Evolutionary conservation across 495 filamentous ascomycete species (phyloP), one percentile per base, ranked within the genome.

Genomic region (Friedmanniomyces simplex): DNA sequence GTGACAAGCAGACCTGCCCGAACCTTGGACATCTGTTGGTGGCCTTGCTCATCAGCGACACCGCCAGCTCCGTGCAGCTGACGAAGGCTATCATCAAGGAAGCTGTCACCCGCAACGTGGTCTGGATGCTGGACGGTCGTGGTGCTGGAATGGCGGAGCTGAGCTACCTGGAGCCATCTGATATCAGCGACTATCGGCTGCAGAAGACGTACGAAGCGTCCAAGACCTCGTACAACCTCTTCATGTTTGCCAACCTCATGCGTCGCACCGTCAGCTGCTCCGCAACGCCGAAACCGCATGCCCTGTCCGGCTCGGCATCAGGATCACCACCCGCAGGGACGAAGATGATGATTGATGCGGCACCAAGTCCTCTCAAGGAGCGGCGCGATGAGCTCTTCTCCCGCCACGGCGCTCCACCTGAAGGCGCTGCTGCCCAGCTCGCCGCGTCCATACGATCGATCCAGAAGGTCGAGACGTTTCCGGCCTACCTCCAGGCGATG

Each of bases 161-260:
- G 0, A 67, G 67, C 25, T 78, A 74, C 52, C 55, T 78, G 13
- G 77, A 80, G 61, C 58, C 68, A 12, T 58, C 62, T 28, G 64
- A 62, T 0, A 57, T 72, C 16, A 76, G 71, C 2, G 48, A 70
- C 0, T 78, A 78, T 57, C 76, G 76, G n/a, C 67, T 80, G 0
- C 50, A 68, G 22, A 70, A 72, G 59, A 77, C 75, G 0, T 79
- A 76, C 52, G 56, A 72, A 16, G 77, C 75, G 11, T 70, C 67
- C 49, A 69, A 67, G 26, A 75, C 74, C 1, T 77, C 74, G 1
- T 80, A 78, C 62, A 69, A 73, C 4, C 70, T 80, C 16, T 68
- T 50, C 5, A 78, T 80, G 76, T 78, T 80, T 65, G 69, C 71
- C 1, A 71, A 74, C 52, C 71, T 80, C 10, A 79, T 80, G 63